Evolutionary conservation across 257 asterid species (phyloP).

Genomic region (Nicotiana knightiana): DNA sequence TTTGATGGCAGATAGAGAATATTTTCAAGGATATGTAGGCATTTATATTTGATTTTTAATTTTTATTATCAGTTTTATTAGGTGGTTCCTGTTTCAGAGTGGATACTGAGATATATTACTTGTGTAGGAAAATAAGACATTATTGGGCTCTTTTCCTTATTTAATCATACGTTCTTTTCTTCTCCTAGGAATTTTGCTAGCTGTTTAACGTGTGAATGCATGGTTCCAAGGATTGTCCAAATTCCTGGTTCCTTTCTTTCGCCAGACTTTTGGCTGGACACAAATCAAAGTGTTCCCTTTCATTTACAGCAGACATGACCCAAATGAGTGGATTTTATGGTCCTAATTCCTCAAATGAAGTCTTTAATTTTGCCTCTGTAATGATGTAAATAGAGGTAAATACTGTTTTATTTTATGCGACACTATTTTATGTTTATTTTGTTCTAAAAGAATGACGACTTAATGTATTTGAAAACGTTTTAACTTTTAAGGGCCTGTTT

Average conservation of each 20-base stretch:
- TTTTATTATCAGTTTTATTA: not conserved
- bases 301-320: not conserved
- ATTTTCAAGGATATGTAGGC: not conserved
- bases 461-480: too few species aligned
- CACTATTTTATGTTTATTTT: not conserved
- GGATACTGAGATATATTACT: not conserved
- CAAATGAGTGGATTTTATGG: not conserved
- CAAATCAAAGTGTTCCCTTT: not conserved
- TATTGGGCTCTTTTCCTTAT: not conserved
- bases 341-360: not conserved
- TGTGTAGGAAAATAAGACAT: not conserved
- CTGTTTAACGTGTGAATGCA: not conserved
- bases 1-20: constrained; percentile 1
- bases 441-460: too few species aligned
- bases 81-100: not conserved
- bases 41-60: not conserved
- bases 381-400: not conserved
- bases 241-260: not conserved
- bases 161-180: not conserved
- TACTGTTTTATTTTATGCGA: too few species aligned
- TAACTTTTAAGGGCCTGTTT: too few species aligned
- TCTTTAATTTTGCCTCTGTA: not conserved
- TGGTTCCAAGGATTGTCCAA: not conserved
- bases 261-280: not conserved
- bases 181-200: not conserved